phyloP scores from a whole-genome alignment of 2,329 filamentous ascomycete genomes.

The Aspergillus spinulosporus region DNA sequence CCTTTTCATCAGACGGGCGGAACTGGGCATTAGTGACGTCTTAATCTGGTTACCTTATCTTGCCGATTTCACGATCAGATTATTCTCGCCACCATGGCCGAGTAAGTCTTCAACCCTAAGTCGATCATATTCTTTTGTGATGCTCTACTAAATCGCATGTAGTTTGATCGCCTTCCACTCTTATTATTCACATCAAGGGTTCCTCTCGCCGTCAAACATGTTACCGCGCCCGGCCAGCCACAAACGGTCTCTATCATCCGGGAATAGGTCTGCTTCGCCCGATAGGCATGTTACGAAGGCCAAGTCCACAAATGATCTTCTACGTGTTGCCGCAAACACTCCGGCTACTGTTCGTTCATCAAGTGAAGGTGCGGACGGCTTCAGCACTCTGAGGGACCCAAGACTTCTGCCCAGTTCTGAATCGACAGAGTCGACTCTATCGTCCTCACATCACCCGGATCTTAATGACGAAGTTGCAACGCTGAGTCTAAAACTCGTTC shows the following conservation, averaged over 20 bases:
- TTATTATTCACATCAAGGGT: constrained; percentile 36
- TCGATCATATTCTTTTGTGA: background rate
- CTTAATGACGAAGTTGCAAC: constrained; percentile 77
- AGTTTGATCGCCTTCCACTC: constrained; percentile 44
- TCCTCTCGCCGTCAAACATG: constrained; percentile 42
- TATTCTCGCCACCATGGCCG: constrained; percentile 36
- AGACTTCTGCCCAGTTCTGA: constrained; percentile 39
- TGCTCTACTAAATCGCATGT: constrained; percentile 17
- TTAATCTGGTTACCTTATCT: constrained; percentile 19
- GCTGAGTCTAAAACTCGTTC: constrained; percentile 92
- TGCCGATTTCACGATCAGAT: constrained; percentile 18
- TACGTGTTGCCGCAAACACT: constrained; percentile 32
- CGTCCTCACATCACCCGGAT: constrained; percentile 55
- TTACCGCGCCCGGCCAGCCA: constrained; percentile 38
- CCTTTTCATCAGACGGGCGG: constrained; percentile 21
- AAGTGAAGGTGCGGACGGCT: constrained; percentile 38
- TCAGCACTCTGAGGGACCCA: constrained; percentile 51
- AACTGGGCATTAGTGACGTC: constrained; percentile 23
- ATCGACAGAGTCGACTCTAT: constrained; percentile 37
- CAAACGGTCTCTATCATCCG: constrained; percentile 41
- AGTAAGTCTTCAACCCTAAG: constrained; percentile 33
- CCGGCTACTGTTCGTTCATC: constrained; percentile 25
- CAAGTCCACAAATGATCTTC: constrained; percentile 46
- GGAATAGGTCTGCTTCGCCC: constrained; percentile 36
- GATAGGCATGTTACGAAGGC: constrained; percentile 44